These are phyloP conservation scores for Dictyostelium capitatum DNA, from an alignment of 78 protist species.

Conservation along the genomic window DNA sequence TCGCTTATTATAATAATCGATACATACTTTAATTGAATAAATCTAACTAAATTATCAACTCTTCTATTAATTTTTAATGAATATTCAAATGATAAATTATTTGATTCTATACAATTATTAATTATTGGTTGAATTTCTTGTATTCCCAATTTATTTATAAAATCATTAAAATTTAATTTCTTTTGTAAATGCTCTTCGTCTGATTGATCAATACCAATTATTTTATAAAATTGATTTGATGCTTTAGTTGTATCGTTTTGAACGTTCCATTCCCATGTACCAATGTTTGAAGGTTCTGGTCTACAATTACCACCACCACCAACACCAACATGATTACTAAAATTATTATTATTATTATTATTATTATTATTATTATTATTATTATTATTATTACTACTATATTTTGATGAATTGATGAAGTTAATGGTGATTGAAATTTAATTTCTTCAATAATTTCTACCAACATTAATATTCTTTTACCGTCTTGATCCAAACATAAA, in stretches of 20 bases:
- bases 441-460: background rate
- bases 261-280: slow-evolving; percentile 61
- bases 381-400: background rate
- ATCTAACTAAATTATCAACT: slow-evolving; percentile 16
- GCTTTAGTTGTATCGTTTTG: slow-evolving; percentile 23
- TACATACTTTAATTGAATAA: slow-evolving; percentile 14
- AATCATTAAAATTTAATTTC: slow-evolving; percentile 2
- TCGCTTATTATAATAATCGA: too few species aligned
- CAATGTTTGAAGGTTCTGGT: slow-evolving; percentile 43
- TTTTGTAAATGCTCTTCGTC: background rate
- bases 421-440: background rate
- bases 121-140: slow-evolving; percentile 4
- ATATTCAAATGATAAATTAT: slow-evolving; percentile 30
- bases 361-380: background rate
- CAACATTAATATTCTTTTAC: slow-evolving; percentile 1
- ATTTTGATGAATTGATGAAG: background rate
- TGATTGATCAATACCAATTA: background rate
- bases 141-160: background rate
- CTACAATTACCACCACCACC: slow-evolving; percentile 6
- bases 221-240: slow-evolving; percentile 45
- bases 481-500: background rate
- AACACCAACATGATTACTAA: background rate
- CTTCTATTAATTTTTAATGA: slow-evolving; percentile 31
- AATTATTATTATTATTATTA: background rate
- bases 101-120: background rate